Conservation (phyloP, 768 basidiomycete genomes). For the Naganishia vaughanmartiniae region DNA sequence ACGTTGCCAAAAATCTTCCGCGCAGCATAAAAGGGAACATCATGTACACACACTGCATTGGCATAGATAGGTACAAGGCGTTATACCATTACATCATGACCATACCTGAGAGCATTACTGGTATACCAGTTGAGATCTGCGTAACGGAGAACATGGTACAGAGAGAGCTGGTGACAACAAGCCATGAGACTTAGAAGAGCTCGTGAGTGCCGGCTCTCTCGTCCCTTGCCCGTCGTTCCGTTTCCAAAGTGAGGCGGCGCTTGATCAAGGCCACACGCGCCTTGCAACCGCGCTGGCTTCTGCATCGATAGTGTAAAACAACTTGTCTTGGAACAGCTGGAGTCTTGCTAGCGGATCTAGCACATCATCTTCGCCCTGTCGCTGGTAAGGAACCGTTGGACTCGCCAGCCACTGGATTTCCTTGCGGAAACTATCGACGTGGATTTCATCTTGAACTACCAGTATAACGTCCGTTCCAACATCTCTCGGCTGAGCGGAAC, state of each 20-base stretch:
- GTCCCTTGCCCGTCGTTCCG: not conserved
- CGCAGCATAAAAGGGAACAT: conserved; percentile 14
- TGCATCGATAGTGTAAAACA: not conserved
- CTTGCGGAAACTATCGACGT: conserved; percentile 3
- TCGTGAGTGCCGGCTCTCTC: not conserved
- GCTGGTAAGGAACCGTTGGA: not conserved
- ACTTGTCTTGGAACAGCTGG: conserved; percentile 1
- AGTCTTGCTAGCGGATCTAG: not conserved
- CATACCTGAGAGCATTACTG: not conserved
- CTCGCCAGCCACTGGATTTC: conserved; percentile 2
- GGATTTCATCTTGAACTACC: not conserved
- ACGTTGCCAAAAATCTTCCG: conserved; percentile 36
- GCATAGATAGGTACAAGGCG: conserved; percentile 1
- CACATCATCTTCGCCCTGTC: not conserved
- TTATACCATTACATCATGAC: conserved; percentile 3
- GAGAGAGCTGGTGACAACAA: not conserved
- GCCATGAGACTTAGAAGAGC: too few species aligned
- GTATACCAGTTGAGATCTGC: not conserved
- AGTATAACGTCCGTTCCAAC: not conserved
- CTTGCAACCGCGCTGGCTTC: not conserved
- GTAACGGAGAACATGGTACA: conserved; percentile 3
- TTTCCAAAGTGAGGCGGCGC: not conserved
- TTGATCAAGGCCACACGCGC: not conserved
- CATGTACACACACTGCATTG: not conserved
- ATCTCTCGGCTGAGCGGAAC: not conserved